These are phyloP conservation scores for Pneumocystis oryctolagi DNA, from an alignment of 1,139 yeast species.

Conservation along the genomic window DNA sequence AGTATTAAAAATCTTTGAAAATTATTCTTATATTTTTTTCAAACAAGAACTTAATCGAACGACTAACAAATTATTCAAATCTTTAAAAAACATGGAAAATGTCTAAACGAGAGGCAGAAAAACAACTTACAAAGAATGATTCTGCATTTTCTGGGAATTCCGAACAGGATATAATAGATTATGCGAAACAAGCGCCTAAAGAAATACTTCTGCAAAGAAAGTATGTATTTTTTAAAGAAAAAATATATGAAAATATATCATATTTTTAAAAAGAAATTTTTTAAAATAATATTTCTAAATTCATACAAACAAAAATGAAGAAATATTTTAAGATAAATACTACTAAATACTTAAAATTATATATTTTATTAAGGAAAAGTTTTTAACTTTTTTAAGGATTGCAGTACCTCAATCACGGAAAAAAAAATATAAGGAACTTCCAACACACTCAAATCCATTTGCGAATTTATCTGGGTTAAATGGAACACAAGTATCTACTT, in stretches of 20 bases:
- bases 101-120: constrained; percentile 13
- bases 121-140: constrained; percentile 11
- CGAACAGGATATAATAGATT: constrained; percentile 11
- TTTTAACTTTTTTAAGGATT: background rate
- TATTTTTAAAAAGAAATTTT: background rate
- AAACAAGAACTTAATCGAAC: background rate
- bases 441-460: constrained; percentile 1
- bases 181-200: constrained; percentile 10
- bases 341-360: background rate
- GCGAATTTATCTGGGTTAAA: background rate
- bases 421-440: background rate
- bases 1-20: too few species aligned
- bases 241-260: background rate
- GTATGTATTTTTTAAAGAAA: constrained; percentile 1
- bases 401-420: background rate
- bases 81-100: constrained; percentile 2
- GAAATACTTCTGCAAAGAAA: constrained; percentile 12
- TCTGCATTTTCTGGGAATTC: background rate
- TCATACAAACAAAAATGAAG: background rate
- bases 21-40: too few species aligned
- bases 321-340: background rate
- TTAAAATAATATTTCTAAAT: too few species aligned
- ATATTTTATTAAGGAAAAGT: background rate
- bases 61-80: background rate
- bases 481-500: background rate